phyloP scores from a whole-genome alignment of 2,329 filamentous ascomycete genomes.

The Didymella pinodella region DNA sequence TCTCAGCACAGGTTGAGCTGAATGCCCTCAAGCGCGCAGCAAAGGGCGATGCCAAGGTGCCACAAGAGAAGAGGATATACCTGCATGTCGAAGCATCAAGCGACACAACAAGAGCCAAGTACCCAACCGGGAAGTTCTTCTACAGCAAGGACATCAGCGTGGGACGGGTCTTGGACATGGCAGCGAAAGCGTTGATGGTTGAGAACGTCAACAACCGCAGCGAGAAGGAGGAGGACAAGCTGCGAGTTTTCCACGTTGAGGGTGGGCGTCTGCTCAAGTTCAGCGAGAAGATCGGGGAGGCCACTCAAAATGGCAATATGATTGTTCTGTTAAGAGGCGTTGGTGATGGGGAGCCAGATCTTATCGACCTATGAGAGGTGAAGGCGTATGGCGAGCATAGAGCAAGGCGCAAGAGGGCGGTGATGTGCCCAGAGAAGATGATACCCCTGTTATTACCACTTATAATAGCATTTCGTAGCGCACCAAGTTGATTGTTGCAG shows the following conservation, averaged over 20 bases:
- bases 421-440: conserved; percentile 14
- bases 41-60: conserved; percentile 86
- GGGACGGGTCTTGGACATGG: conserved; percentile 79
- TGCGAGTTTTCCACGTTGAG: conserved; percentile 93
- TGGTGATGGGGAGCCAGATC: conserved; percentile 76
- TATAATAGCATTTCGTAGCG: conserved; percentile 4
- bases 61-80: conserved; percentile 86
- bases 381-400: background rate
- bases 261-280: conserved; percentile 87
- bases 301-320: conserved; percentile 82
- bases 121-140: conserved; percentile 68
- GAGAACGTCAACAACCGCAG: conserved; percentile 85
- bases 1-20: conserved; percentile 72
- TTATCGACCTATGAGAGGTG: conserved; percentile 63
- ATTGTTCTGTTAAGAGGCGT: conserved; percentile 88
- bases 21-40: conserved; percentile 84
- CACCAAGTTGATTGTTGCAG: background rate
- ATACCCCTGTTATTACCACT: conserved; percentile 23
- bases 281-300: conserved; percentile 79
- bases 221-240: conserved; percentile 75
- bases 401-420: background rate
- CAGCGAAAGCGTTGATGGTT: conserved; percentile 78
- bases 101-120: conserved; percentile 82
- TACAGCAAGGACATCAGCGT: conserved; percentile 80
- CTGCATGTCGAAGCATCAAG: conserved; percentile 89